phyloP scores from a whole-genome alignment of 352 stramenopile species.

The Pythium aristosporum region DNA sequence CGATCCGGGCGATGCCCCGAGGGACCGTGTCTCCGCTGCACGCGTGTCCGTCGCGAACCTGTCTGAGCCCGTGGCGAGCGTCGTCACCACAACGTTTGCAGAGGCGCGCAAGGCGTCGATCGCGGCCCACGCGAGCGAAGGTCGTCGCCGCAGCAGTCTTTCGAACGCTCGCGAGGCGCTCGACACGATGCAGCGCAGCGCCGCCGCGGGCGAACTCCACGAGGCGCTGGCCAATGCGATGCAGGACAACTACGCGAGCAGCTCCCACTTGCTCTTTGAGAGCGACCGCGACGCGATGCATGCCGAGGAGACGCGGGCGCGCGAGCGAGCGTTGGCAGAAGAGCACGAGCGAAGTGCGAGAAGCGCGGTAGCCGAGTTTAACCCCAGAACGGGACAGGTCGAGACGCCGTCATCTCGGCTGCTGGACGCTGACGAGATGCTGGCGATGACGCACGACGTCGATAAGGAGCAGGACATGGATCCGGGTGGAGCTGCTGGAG shows the following conservation, averaged over 20 bases:
- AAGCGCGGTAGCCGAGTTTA: constrained; percentile 26
- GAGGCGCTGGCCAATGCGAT: constrained; percentile 41
- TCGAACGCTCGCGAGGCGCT: constrained; percentile 36
- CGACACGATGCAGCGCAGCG: constrained; percentile 48
- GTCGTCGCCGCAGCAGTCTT: constrained; percentile 42
- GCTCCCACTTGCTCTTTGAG: constrained; percentile 51
- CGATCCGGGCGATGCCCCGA: neutral
- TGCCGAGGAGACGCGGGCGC: constrained; percentile 34
- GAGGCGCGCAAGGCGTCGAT: constrained; percentile 19
- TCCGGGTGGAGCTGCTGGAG: no score
- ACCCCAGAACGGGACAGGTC: constrained; percentile 38
- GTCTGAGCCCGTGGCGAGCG: constrained; percentile 10
- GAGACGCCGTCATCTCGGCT: constrained; percentile 43
- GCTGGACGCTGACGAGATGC: constrained; percentile 21
- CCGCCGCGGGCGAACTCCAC: constrained; percentile 23
- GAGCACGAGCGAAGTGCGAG: constrained; percentile 2
- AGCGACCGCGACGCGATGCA: constrained; percentile 37
- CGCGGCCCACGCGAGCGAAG: neutral
- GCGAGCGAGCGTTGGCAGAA: constrained; percentile 14
- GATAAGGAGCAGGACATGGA: no score
- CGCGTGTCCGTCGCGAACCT: constrained; percentile 4
- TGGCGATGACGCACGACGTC: neutral
- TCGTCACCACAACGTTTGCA: constrained; percentile 19
- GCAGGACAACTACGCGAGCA: constrained; percentile 46
- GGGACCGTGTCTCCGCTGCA: neutral